These are phyloP conservation scores for Beta corolliflora DNA, from an alignment of 179 eudicot species.

Conservation along the genomic window DNA sequence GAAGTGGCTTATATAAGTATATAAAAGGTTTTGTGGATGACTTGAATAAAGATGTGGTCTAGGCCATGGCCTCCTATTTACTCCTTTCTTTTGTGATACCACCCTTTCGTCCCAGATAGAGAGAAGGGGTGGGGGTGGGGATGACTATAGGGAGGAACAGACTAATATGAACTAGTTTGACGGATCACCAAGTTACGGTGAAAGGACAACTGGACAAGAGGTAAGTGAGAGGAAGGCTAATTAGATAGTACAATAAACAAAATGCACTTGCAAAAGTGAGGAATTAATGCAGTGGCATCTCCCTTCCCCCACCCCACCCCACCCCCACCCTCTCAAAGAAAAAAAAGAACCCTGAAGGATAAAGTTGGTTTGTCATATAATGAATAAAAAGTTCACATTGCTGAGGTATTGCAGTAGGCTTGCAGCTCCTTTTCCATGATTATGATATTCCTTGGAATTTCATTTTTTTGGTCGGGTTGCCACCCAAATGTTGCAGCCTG, in stretches of 20 bases:
- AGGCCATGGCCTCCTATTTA: background rate
- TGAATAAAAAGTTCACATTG: background rate
- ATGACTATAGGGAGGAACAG: background rate
- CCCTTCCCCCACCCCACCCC: background rate
- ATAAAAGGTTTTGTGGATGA: background rate
- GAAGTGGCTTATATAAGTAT: background rate
- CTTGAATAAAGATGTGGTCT: background rate
- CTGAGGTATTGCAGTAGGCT: background rate
- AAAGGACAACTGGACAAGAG: background rate
- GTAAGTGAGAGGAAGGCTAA: background rate
- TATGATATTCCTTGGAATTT: background rate
- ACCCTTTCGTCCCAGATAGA: background rate
- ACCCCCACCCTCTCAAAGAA: background rate
- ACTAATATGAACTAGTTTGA: background rate
- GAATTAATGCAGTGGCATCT: background rate
- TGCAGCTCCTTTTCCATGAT: no score
- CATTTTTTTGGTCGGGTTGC: background rate
- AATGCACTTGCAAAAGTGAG: background rate
- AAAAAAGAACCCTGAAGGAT: background rate
- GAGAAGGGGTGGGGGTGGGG: background rate
- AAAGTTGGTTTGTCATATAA: background rate
- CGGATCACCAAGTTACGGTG: background rate
- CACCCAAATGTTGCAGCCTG: background rate
- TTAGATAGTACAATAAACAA: background rate
- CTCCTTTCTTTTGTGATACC: background rate